Evolutionary conservation across 2,329 filamentous ascomycete genomes (phyloP).

Genomic region (Ophiostoma populinum): DNA sequence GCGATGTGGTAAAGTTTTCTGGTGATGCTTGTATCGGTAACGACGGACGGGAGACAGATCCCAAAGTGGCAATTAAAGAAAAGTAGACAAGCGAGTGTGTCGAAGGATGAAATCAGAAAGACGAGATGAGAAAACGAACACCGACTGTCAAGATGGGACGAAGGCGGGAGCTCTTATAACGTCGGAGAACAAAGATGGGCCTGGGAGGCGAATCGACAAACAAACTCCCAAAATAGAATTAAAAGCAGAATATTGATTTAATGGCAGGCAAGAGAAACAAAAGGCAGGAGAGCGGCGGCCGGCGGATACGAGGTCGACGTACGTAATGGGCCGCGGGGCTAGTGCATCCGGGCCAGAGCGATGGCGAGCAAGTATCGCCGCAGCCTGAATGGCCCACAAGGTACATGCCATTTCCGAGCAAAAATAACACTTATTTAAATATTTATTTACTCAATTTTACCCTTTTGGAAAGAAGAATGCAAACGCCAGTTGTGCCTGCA

Average conservation of each 20-base stretch:
- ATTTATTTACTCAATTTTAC: no score
- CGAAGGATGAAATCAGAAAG: not conserved
- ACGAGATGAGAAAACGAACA: not conserved
- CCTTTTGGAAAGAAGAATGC: no score
- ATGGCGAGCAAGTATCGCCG: no score
- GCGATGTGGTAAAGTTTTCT: no score
- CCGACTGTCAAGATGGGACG: not conserved
- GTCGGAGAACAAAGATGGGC: conserved; percentile 4
- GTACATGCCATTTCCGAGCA: no score
- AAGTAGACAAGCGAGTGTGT: conserved; percentile 5
- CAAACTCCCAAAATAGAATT: no score
- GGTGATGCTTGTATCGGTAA: not conserved
- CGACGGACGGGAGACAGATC: conserved; percentile 2
- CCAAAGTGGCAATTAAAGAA: not conserved
- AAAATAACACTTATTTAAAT: no score
- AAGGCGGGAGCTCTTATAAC: not conserved
- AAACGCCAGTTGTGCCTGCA: no score
- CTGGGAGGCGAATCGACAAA: not conserved
- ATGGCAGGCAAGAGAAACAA: not conserved
- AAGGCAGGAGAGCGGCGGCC: not conserved
- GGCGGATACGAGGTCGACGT: no score
- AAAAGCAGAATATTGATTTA: conserved; percentile 2
- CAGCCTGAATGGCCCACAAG: no score
- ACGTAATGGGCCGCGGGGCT: no score
- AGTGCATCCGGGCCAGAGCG: no score